Conservation (phyloP, 495 filamentous ascomycete genomes). For the Paragyromitra xinjiangensis region DNA sequence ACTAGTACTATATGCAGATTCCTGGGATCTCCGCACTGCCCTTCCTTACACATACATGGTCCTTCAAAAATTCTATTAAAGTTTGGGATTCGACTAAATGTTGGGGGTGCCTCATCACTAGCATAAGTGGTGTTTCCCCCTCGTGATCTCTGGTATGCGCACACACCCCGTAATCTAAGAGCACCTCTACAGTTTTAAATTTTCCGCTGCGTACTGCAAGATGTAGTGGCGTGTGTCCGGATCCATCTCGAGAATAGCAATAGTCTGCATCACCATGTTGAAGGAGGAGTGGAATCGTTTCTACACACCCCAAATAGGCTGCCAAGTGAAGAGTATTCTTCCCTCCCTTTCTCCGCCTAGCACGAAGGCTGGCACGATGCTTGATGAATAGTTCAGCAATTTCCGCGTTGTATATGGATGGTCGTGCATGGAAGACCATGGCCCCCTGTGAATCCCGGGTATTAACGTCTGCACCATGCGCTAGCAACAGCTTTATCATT, state of each 20-base stretch:
- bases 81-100: too few relatives aligned
- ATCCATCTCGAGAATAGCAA: not conserved
- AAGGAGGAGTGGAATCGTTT: not conserved
- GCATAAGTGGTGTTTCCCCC: not conserved
- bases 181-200: not conserved
- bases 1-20: not conserved
- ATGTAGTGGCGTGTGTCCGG: not conserved
- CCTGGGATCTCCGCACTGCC: not conserved
- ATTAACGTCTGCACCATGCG: not conserved
- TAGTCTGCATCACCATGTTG: not conserved
- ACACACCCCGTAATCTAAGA: not conserved
- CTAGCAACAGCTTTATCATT: not conserved
- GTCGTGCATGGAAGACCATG: not conserved
- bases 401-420: not conserved
- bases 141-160: not conserved
- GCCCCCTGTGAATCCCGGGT: not conserved
- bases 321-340: not conserved
- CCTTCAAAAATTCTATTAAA: not conserved
- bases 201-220: not conserved
- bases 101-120: too few relatives aligned
- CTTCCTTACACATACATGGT: not conserved
- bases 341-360: not conserved
- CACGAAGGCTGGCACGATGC: not conserved
- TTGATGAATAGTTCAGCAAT: not conserved
- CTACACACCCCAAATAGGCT: not conserved